Evolutionary conservation across 2,329 filamentous ascomycete species (phyloP).

Genomic region (Orbilia oligospora): DNA sequence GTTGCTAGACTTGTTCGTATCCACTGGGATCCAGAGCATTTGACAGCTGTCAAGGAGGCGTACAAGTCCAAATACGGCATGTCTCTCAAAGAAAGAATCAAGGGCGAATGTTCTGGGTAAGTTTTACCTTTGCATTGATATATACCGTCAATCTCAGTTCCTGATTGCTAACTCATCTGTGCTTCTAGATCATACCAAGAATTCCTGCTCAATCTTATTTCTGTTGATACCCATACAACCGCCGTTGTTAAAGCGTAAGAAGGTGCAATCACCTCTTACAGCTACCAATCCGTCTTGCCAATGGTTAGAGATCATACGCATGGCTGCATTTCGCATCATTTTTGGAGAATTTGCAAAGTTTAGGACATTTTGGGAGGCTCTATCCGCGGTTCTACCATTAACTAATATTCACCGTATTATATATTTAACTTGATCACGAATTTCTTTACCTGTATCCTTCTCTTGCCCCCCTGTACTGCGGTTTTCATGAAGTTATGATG

Average conservation of each 20-base stretch:
- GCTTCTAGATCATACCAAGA: conserved; percentile 46
- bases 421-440: conserved; percentile 43
- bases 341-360: conserved; percentile 10
- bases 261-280: not conserved
- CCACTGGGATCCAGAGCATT: conserved; percentile 91
- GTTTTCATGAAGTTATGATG: conserved; percentile 28
- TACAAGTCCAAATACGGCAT: conserved; percentile 83
- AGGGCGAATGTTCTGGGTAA: conserved; percentile 52
- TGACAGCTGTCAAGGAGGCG: conserved; percentile 82
- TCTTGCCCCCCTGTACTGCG: not conserved
- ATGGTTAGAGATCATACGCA: conserved; percentile 29
- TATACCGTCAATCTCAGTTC: not conserved
- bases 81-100: conserved; percentile 81
- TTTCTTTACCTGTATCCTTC: conserved; percentile 37
- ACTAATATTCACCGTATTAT: conserved; percentile 58
- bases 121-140: not conserved
- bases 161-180: conserved; percentile 3
- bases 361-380: not conserved
- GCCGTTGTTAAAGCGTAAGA: conserved; percentile 50
- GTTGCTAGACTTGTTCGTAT: conserved; percentile 88
- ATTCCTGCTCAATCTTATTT: conserved; percentile 56
- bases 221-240: conserved; percentile 54
- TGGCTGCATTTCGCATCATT: not conserved
- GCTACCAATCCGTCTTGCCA: not conserved
- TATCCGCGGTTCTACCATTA: not conserved